Evolutionary conservation across 441 rosid species (phyloP), one percentile per base, ranked within the genome.

Genomic region (Populus hybrid): DNA sequence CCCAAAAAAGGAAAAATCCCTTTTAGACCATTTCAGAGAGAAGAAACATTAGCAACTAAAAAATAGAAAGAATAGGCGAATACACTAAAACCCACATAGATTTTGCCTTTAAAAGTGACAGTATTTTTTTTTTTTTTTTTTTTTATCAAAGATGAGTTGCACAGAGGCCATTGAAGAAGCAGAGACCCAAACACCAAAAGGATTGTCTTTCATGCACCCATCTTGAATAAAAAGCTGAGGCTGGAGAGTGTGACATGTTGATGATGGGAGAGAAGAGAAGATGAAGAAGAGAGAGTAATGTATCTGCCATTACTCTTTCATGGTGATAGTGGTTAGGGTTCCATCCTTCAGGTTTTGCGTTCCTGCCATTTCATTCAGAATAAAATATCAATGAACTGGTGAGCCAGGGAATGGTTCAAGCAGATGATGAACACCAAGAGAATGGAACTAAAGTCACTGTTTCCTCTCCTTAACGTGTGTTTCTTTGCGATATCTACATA

Each of bases 401-500:
- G 74, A 72, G 65, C 81, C 86, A 42, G 67, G 84, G 83, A 70
- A 86, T 83, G 86, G 80, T 87, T 65, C 79, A 72, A 78, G 75
- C 75, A 23, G 72, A 26, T 11, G 69, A 80, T 57, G 72, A 77
- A 23, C 42, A 36, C 65, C 77, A 64, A 9, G 79, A 73, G 14
- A 59, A 32, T n/a, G 82, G 82, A 74, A 76, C 80, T 38, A 26
- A 24, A 61, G 64, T 88, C 32, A 72, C 73, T 11, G 70, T 87
- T 61, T n/a, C 65, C 26, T 61, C 84, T 61, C 63, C 71, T 78
- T 81, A 63, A 34, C 79, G 64, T 23, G 42, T 24, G 30, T 9
- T 86, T 24, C 74, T 76, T 3, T 23, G 38, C n/a, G 79, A 81
- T 70, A 74, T 35, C 46, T 80, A 78, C 36, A 65, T 35, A 40